Evolutionary conservation across 345 rosid genomes (phyloP), one percentile per base, ranked within the genome.

Genomic region (Crucihimalaya himalaica): DNA sequence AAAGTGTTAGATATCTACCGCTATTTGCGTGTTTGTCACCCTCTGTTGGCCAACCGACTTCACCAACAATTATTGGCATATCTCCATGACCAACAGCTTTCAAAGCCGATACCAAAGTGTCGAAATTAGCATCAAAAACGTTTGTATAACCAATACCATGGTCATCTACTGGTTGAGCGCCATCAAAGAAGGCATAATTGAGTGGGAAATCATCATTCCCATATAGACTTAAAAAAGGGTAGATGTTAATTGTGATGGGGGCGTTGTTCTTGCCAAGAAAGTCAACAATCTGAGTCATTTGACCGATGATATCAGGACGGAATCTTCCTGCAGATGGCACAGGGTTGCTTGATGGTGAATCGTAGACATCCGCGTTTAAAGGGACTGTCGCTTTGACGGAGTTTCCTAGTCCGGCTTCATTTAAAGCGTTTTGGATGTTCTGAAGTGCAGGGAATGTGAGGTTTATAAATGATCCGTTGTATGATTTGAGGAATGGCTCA

Each of bases 341-440:
- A 0, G 87, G 84, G 66, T 84, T 87, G 79, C 52, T 68, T 0
- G 14, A 64, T 6, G 97, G 97, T 9, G 97, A 87, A 42, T 76
- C 72, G 55, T 93, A 93, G 52, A 93, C 97, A 31, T 90, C 98
- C 0, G 98, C 98, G 20, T 90, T 93, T 19, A 81, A 71, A 10
- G 98, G 98, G 18, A 90, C 84, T 0, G 98, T 93, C 16, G 96
- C 97, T 83, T 93, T 90, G 34, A 90, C 77, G 3, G 81, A n/a
- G 76, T 80, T 81, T 61, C 97, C 97, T 9, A 85, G 66, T 37
- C 86, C 88, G 0, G 92, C 97, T 34, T 82, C 97, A 34, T 90
- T 89, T 16, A 93, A 84, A 66, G 97, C 98, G 74, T 88, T 90
- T 46, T 93, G 97, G 61, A 93, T 89, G 82, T 93, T 93, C 53